phyloP scores from a whole-genome alignment of 1,284 basidiomycete species.

The Ustilago loliicola region DNA sequence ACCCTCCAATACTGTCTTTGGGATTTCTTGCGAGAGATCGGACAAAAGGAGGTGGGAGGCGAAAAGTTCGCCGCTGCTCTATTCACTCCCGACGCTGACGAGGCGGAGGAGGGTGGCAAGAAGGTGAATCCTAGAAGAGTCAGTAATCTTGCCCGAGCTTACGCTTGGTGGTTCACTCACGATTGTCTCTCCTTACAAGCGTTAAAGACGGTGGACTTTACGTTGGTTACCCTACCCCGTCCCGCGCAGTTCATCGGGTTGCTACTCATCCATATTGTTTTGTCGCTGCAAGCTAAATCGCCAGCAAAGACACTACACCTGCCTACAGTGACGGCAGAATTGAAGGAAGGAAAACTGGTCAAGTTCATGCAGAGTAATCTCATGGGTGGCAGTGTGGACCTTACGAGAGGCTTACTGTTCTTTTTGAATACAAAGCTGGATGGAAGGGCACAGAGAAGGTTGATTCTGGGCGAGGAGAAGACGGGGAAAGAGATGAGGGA shows the following conservation, averaged over 20 bases:
- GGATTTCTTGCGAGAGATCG: slow-evolving; percentile 94
- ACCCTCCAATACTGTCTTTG: slow-evolving; percentile 96
- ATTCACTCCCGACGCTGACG: slow-evolving; percentile 73
- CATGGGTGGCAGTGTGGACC: slow-evolving; percentile 49
- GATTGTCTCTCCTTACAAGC: slow-evolving; percentile 83
- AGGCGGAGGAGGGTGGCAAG: background rate
- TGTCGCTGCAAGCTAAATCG: slow-evolving; percentile 50
- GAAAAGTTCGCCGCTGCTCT: slow-evolving; percentile 77
- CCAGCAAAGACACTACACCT: slow-evolving; percentile 46
- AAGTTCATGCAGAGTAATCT: slow-evolving; percentile 42
- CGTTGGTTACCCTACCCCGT: slow-evolving; percentile 29
- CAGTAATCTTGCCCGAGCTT: slow-evolving; percentile 81
- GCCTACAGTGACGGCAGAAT: slow-evolving; percentile 14
- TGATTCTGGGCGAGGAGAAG: slow-evolving; percentile 36
- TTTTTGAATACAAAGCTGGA: slow-evolving; percentile 53
- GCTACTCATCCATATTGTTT: slow-evolving; percentile 54
- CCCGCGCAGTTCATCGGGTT: slow-evolving; percentile 55
- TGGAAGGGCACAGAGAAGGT: slow-evolving; percentile 20
- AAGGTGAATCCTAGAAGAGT: slow-evolving; percentile 70
- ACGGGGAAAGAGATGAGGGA: slow-evolving; percentile 10
- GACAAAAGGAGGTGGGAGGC: slow-evolving; percentile 85
- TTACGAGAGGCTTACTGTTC: slow-evolving; percentile 56
- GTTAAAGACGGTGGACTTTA: slow-evolving; percentile 62
- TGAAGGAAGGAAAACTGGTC: slow-evolving; percentile 17
- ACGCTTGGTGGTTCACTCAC: slow-evolving; percentile 86